A percentile compares a stretch with the other conserved stretches of the same genome.
These are phyloP conservation scores for Aphanomyces cochlioides DNA, from an alignment of 352 stramenopile genomes.

Conservation along the genomic window DNA sequence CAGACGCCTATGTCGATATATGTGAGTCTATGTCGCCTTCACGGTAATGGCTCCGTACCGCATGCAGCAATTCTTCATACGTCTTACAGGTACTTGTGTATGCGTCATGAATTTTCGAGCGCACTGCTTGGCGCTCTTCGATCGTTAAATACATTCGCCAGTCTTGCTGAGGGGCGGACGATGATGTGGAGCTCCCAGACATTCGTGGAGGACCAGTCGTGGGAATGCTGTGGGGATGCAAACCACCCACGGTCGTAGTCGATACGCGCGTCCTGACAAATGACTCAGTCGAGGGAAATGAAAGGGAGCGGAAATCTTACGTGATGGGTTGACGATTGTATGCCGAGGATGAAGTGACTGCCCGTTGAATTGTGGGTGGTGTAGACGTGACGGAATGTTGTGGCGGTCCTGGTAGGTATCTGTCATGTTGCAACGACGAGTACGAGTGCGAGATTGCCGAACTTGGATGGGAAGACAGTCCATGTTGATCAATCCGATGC, in stretches of 20 bases:
- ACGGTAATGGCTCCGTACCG: constrained; percentile 44
- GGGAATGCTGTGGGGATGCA: too few species aligned
- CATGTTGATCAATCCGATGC: constrained; percentile 1
- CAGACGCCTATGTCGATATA: constrained; percentile 51
- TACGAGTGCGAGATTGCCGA: constrained; percentile 13
- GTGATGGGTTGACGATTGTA: constrained; percentile 54
- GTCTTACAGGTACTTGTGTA: constrained; percentile 80
- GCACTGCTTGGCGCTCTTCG: constrained; percentile 83
- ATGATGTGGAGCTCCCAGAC: too few species aligned
- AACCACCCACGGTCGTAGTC: background rate
- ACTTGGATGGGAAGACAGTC: background rate
- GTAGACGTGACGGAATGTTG: constrained; percentile 50
- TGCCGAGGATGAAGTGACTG: constrained; percentile 75
- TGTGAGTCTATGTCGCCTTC: background rate
- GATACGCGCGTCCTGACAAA: background rate
- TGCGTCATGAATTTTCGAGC: constrained; percentile 81
- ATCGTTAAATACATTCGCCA: constrained; percentile 89
- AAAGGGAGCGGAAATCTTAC: background rate
- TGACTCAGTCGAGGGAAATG: too few species aligned
- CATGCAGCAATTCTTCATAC: constrained; percentile 86
- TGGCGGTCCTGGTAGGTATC: constrained; percentile 33
- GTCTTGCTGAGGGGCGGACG: constrained; percentile 42
- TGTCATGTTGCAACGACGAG: background rate
- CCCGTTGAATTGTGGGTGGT: constrained; percentile 78
- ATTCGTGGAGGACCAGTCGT: too few species aligned